These are phyloP conservation scores for Prunus salicina DNA, from an alignment of 306 rosid genomes.

Conservation along the genomic window DNA sequence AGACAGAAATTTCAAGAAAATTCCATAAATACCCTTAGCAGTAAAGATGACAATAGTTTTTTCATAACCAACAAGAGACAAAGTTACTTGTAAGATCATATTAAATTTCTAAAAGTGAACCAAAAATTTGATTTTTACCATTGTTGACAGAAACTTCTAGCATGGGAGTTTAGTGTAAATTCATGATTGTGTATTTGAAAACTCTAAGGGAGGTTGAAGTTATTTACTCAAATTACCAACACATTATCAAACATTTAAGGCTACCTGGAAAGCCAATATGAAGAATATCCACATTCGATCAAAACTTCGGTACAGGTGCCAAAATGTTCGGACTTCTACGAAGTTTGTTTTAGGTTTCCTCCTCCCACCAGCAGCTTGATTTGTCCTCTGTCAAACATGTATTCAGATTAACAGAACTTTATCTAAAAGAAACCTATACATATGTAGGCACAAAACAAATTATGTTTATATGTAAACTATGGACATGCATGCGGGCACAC, in stretches of 20 bases:
- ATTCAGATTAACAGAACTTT: slow-evolving; percentile 11
- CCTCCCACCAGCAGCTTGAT: slow-evolving; percentile 50
- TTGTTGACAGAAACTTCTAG: background rate
- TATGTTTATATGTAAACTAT: background rate
- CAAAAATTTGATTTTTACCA: background rate
- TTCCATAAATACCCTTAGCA: too few relatives aligned
- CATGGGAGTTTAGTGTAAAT: background rate
- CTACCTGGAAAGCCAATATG: slow-evolving; percentile 94
- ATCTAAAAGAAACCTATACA: background rate
- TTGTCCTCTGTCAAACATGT: slow-evolving; percentile 51
- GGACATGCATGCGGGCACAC: background rate
- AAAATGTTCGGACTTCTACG: slow-evolving; percentile 92
- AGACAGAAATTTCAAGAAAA: background rate
- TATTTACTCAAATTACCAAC: slow-evolving; percentile 3
- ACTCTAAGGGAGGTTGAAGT: background rate
- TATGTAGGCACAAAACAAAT: background rate
- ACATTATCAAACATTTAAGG: slow-evolving; percentile 16
- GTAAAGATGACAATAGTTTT: too few relatives aligned
- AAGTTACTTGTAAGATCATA: background rate
- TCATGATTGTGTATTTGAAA: background rate
- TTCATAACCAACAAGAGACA: background rate
- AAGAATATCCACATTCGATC: slow-evolving; percentile 99
- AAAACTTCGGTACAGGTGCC: slow-evolving; percentile 89
- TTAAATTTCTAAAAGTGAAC: background rate
- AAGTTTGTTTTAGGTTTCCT: slow-evolving; percentile 93